A percentile compares a stretch with the other conserved stretches of the same genome.
phyloP scores from a whole-genome alignment of 306 rosid species.

The Lathyrus sativus region DNA sequence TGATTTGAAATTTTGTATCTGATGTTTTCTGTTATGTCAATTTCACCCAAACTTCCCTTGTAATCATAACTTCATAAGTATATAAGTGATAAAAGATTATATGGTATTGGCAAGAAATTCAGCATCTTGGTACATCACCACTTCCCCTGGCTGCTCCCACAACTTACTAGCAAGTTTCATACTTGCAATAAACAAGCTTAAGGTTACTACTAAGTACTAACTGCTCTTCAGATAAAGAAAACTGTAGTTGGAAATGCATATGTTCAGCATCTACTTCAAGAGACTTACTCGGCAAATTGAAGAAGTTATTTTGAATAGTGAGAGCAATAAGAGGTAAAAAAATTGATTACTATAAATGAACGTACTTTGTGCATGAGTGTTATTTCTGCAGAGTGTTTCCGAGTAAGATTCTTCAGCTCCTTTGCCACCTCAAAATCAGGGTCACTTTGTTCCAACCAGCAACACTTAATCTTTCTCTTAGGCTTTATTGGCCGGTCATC shows the following conservation, averaged over 20 bases:
- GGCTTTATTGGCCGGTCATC: constrained; percentile 67
- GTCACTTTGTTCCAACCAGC: constrained; percentile 65
- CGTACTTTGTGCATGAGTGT: constrained; percentile 53
- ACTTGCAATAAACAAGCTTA: background rate
- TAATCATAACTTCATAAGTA: background rate
- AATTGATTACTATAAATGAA: constrained; percentile 25
- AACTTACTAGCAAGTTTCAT: constrained; percentile 5
- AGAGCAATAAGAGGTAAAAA: constrained; percentile 8
- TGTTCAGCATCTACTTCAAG: constrained; percentile 5
- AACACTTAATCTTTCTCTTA: constrained; percentile 46
- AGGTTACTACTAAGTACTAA: background rate
- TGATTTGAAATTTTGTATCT: constrained; percentile 18
- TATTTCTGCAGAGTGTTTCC: constrained; percentile 57
- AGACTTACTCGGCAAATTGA: constrained; percentile 3
- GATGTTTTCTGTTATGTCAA: background rate
- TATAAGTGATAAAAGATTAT: background rate
- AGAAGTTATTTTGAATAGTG: background rate
- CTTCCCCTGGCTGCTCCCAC: constrained; percentile 9
- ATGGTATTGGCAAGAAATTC: constrained; percentile 8
- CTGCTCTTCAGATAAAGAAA: background rate
- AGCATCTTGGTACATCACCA: constrained; percentile 12
- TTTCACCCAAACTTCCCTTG: background rate
- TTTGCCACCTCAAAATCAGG: constrained; percentile 65
- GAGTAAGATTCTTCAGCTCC: constrained; percentile 54
- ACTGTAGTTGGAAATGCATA: constrained; percentile 7